A percentile compares a stretch with the other conserved stretches of the same genome.
Evolutionary conservation across 2,329 filamentous ascomycete genomes (phyloP).

Genomic region (Cercospora zeina): DNA sequence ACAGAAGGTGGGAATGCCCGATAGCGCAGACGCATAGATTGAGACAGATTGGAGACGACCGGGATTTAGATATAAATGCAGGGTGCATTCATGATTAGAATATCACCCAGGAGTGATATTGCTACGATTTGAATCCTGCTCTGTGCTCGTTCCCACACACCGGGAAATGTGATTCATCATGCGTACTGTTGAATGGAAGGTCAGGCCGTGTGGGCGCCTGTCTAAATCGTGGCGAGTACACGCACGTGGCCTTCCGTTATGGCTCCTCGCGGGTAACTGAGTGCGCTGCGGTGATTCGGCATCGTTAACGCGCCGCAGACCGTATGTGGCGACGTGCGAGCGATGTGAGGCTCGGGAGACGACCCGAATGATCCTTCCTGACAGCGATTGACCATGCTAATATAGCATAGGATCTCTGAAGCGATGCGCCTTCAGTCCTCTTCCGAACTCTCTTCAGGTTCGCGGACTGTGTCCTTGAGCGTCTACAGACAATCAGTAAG

Average conservation of each 20-base stretch:
- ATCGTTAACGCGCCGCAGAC: too few relatives aligned
- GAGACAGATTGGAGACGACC: slow-evolving; percentile 39
- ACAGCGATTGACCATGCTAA: background rate
- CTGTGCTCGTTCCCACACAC: too few relatives aligned
- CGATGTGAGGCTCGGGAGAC: too few relatives aligned
- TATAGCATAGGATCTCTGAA: background rate
- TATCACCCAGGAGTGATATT: background rate
- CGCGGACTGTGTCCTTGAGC: slow-evolving; percentile 43
- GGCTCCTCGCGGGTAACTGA: too few relatives aligned
- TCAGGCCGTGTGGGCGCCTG: too few relatives aligned
- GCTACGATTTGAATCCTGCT: background rate
- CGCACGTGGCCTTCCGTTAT: too few relatives aligned
- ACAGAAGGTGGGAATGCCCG: slow-evolving; percentile 46
- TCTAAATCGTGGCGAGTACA: too few relatives aligned
- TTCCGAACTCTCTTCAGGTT: slow-evolving; percentile 42
- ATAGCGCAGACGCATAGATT: slow-evolving; percentile 38
- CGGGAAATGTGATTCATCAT: too few relatives aligned
- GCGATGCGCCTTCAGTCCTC: slow-evolving; percentile 34
- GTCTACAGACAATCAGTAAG: slow-evolving; percentile 29
- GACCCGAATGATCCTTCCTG: background rate
- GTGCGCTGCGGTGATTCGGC: too few relatives aligned
- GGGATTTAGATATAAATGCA: slow-evolving; percentile 17
- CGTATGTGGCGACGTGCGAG: too few relatives aligned
- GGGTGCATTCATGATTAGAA: background rate
- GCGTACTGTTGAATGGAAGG: too few relatives aligned